phyloP scores from a whole-genome alignment of 257 asterid species.

The Solanum tarapatanum region DNA sequence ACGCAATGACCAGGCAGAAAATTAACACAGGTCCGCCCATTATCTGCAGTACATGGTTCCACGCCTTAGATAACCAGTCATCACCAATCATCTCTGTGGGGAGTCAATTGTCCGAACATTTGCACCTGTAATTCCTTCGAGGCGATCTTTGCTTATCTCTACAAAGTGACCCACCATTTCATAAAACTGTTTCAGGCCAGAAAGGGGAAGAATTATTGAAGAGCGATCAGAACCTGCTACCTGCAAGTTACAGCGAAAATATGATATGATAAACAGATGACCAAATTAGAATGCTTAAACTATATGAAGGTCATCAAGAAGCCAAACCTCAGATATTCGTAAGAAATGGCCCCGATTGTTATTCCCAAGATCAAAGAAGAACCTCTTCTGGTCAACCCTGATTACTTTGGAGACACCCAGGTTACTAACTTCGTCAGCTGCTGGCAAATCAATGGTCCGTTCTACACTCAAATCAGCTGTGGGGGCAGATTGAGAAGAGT shows the following conservation, averaged over 20 bases:
- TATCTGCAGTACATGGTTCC: background rate
- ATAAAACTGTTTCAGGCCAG: constrained; percentile 83
- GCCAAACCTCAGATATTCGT: constrained; percentile 80
- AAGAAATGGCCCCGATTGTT: constrained; percentile 93
- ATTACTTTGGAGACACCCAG: constrained; percentile 79
- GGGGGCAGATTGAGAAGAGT: constrained; percentile 63
- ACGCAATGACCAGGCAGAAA: background rate
- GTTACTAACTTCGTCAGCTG: constrained; percentile 48
- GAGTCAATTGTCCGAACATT: constrained; percentile 86
- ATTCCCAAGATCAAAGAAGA: constrained; percentile 95
- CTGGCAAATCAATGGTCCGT: constrained; percentile 62
- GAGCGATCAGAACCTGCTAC: constrained; percentile 95
- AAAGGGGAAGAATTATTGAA: constrained; percentile 88
- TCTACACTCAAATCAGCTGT: constrained; percentile 51
- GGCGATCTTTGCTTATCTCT: constrained; percentile 80
- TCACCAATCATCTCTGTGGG: constrained; percentile 51
- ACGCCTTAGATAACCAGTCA: background rate
- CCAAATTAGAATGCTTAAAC: background rate
- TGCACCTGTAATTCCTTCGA: constrained; percentile 74
- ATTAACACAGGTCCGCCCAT: background rate
- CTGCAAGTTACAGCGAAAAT: constrained; percentile 25
- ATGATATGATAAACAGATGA: background rate
- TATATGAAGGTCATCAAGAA: background rate
- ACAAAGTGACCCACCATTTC: constrained; percentile 97
- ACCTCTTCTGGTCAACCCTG: constrained; percentile 91